These are phyloP conservation scores for Cyclotella atomus DNA, from an alignment of 108 stramenopile species.

Conservation along the genomic window DNA sequence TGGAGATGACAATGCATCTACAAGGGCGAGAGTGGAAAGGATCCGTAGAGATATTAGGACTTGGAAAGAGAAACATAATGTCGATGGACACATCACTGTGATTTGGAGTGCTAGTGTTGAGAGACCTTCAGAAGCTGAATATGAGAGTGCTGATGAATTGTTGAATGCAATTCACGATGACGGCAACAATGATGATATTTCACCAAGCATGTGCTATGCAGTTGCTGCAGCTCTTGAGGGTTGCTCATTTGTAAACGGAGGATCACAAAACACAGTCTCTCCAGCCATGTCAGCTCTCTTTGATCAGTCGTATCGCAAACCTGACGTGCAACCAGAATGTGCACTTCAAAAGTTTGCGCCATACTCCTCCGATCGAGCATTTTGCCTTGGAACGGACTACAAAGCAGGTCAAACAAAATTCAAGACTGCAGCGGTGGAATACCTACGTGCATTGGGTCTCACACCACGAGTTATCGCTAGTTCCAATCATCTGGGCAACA, in stretches of 20 bases:
- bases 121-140: constrained; percentile 54
- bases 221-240: constrained; percentile 82
- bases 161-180: constrained; percentile 56
- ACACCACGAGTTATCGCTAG: constrained; percentile 81
- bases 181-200: constrained; percentile 62
- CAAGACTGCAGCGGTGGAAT: constrained; percentile 89
- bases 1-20: constrained; percentile 39
- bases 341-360: constrained; percentile 42
- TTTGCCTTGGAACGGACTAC: constrained; percentile 84
- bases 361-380: constrained; percentile 50
- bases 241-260: constrained; percentile 89
- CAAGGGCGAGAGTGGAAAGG: constrained; percentile 57
- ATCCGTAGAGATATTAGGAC: constrained; percentile 78
- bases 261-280: constrained; percentile 82
- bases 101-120: constrained; percentile 86
- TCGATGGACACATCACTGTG: constrained; percentile 76
- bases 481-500: constrained; percentile 90
- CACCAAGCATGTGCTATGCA: constrained; percentile 85
- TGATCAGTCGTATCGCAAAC: constrained; percentile 50
- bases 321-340: constrained; percentile 20
- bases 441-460: constrained; percentile 75
- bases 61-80: constrained; percentile 59
- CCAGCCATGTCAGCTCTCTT: constrained; percentile 60
- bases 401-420: constrained; percentile 91
- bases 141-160: constrained; percentile 55